A percentile compares a stretch with the other conserved stretches of the same genome.
These are phyloP conservation scores for Aechmea fasciata DNA, from an alignment of 176 grass and related monocot genomes.

Conservation along the genomic window DNA sequence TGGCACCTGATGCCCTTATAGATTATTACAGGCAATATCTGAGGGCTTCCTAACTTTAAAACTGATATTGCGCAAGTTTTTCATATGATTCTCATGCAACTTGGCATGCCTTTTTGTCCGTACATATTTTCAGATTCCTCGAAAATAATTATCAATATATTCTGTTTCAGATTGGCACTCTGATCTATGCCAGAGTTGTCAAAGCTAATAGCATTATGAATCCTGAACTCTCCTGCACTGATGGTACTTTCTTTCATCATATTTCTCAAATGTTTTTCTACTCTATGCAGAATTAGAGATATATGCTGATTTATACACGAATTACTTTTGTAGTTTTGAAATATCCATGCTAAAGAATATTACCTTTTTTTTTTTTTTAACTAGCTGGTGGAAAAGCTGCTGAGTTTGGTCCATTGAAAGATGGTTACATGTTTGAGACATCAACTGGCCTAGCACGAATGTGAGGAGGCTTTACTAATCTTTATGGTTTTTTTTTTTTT, in stretches of 20 bases:
- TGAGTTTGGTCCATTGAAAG: conserved; percentile 74
- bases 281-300: background rate
- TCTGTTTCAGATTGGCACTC: conserved; percentile 64
- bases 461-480: conserved; percentile 42
- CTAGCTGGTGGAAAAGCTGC: conserved; percentile 68
- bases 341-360: background rate
- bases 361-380: conserved; percentile 11
- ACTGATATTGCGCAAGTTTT: conserved; percentile 3
- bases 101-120: conserved; percentile 5
- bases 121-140: background rate
- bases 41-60: background rate
- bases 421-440: conserved; percentile 82
- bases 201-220: conserved; percentile 92
- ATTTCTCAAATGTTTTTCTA: background rate
- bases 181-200: conserved; percentile 84
- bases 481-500: background rate
- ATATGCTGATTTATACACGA: background rate
- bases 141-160: conserved; percentile 5
- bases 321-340: conserved; percentile 1
- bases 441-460: conserved; percentile 91
- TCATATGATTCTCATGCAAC: conserved; percentile 10
- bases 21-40: too few species aligned
- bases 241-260: conserved; percentile 39
- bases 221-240: conserved; percentile 92
- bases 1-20: too few species aligned